Evolutionary conservation across 495 filamentous ascomycete genomes (phyloP).

Genomic region (Melanomma pulvis-pyrius): DNA sequence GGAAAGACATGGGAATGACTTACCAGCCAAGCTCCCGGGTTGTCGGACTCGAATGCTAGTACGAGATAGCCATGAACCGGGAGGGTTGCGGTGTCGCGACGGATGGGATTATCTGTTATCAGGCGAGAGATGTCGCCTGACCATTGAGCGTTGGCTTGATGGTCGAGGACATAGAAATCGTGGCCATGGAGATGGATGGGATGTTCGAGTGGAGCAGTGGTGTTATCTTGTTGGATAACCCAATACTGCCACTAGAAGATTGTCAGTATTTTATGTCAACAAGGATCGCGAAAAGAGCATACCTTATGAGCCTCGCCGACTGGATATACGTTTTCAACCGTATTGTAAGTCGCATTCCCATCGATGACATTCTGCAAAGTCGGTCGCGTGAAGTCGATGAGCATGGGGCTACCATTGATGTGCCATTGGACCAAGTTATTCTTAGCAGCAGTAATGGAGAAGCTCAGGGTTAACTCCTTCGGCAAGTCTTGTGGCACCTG

Average conservation of each 20-base stretch:
- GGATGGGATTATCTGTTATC: constrained; percentile 38
- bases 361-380: constrained; percentile 41
- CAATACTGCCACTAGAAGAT: constrained; percentile 42
- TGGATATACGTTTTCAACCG: constrained; percentile 34
- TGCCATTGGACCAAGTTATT: constrained; percentile 42
- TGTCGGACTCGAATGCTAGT: constrained; percentile 45
- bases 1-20: background rate
- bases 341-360: constrained; percentile 38
- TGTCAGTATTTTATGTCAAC: background rate
- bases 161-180: constrained; percentile 47
- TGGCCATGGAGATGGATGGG: constrained; percentile 51
- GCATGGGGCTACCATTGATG: constrained; percentile 39
- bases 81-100: constrained; percentile 45
- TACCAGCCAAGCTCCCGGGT: constrained; percentile 43
- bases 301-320: constrained; percentile 33
- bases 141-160: constrained; percentile 33
- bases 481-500: constrained; percentile 25
- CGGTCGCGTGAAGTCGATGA: constrained; percentile 39
- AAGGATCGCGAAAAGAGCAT: background rate
- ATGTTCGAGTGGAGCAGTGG: constrained; percentile 40
- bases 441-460: constrained; percentile 19
- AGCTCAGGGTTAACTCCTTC: constrained; percentile 25
- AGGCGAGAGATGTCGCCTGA: constrained; percentile 31
- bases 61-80: constrained; percentile 44
- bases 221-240: constrained; percentile 42